Conservation (phyloP, 1,284 basidiomycete species). For the Salmacisia buchloeana region DNA sequence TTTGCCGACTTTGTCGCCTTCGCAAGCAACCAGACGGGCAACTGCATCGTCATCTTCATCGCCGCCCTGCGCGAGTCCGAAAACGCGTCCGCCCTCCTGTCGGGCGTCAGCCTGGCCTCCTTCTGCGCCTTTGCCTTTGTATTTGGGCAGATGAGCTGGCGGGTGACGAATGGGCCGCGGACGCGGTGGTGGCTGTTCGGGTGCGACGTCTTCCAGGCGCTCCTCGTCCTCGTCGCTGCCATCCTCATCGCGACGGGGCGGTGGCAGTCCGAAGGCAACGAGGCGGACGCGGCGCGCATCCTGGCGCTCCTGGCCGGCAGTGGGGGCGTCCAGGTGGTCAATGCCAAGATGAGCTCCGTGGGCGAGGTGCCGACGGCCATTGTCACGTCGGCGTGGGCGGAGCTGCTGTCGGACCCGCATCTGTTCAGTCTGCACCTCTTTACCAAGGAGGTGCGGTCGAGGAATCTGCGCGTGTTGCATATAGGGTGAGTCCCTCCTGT, state of each 20-base stretch:
- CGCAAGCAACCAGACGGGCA: slow-evolving; percentile 2
- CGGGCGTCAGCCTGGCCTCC: background rate
- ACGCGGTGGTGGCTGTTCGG: slow-evolving; percentile 5
- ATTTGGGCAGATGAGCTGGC: background rate
- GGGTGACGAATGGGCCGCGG: background rate
- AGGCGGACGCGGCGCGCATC: background rate
- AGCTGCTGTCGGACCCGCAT: background rate
- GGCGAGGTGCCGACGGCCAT: background rate
- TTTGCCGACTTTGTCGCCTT: background rate
- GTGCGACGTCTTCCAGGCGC: background rate
- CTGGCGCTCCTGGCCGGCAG: background rate
- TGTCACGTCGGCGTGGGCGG: background rate
- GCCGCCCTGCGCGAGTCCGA: background rate
- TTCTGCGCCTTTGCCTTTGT: background rate
- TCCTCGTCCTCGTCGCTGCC: background rate
- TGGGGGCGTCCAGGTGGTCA: slow-evolving; percentile 1
- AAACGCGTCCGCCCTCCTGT: background rate
- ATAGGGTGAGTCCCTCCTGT: background rate
- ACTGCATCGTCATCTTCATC: background rate
- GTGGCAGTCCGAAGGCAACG: background rate
- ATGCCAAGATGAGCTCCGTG: background rate
- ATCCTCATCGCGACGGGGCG: background rate
- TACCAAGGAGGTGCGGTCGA: background rate
- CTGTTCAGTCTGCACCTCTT: slow-evolving; percentile 4
- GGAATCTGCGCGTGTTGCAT: background rate